phyloP scores from a whole-genome alignment of 495 filamentous ascomycete genomes.

The Penicillium roqueforti region DNA sequence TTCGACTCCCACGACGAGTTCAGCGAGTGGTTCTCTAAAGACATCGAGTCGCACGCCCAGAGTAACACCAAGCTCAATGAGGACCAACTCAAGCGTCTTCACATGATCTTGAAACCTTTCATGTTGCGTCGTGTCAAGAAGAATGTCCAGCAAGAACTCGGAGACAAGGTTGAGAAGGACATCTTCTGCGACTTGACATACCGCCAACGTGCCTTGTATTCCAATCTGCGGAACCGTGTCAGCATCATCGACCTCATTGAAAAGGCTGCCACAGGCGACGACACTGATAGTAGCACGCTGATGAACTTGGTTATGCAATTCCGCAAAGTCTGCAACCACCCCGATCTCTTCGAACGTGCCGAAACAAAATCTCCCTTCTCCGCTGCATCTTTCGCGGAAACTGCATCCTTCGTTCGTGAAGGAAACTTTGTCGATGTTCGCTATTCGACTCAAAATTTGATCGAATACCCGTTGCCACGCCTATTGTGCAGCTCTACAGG shows the following conservation, averaged over 20 bases:
- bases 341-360: constrained; percentile 92
- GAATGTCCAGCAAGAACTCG: constrained; percentile 96
- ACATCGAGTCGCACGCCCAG: constrained; percentile 97
- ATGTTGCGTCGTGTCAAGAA: constrained; percentile 99
- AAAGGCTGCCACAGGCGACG: constrained; percentile 91
- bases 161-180: constrained; percentile 96
- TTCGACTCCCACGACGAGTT: constrained; percentile 99
- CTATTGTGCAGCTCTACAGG: constrained; percentile 74
- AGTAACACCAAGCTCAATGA: constrained; percentile 99
- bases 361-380: constrained; percentile 86
- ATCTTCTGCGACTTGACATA: constrained; percentile 97
- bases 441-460: constrained; percentile 82
- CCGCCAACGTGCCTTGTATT: constrained; percentile 91
- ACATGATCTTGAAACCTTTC: constrained; percentile 99
- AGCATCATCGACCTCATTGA: constrained; percentile 98
- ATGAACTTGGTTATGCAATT: constrained; percentile 99
- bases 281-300: constrained; percentile 87
- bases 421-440: constrained; percentile 71
- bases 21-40: constrained; percentile 99
- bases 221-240: constrained; percentile 88
- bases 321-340: constrained; percentile 98
- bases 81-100: constrained; percentile 89
- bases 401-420: constrained; percentile 89
- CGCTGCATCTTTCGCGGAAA: constrained; percentile 81
- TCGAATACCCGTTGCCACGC: constrained; percentile 77